These are phyloP conservation scores for Penicillium riverlandense DNA, from an alignment of 495 filamentous ascomycete species.

Conservation along the genomic window DNA sequence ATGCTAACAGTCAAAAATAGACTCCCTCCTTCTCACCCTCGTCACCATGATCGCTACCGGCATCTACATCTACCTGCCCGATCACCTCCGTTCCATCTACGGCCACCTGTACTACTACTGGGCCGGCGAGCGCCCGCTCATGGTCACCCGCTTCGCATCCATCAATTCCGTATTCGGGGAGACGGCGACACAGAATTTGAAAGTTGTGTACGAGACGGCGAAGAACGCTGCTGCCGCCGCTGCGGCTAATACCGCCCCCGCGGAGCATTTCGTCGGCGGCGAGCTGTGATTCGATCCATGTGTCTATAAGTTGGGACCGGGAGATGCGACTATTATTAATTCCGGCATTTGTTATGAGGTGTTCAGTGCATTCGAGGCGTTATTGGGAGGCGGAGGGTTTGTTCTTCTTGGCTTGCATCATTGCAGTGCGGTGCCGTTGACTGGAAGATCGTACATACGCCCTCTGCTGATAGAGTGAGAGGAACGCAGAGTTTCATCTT, in stretches of 20 bases:
- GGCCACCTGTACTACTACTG: conserved; percentile 91
- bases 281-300: conserved; percentile 24
- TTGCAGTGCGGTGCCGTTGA: neutral
- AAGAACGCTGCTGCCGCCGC: conserved; percentile 27
- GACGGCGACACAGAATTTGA: conserved; percentile 24
- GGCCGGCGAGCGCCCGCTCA: conserved; percentile 58
- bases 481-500: neutral
- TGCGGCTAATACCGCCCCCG: conserved; percentile 20
- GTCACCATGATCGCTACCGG: conserved; percentile 78
- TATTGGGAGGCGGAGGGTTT: neutral
- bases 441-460: too few relatives aligned
- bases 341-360: neutral
- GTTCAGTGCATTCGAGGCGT: conserved; percentile 8
- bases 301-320: neutral
- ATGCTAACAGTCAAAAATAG: conserved; percentile 33
- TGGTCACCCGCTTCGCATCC: conserved; percentile 24
- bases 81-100: conserved; percentile 73
- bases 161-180: conserved; percentile 34
- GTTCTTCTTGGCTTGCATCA: conserved; percentile 3
- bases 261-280: conserved; percentile 15
- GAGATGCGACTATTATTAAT: too few relatives aligned
- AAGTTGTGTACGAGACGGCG: conserved; percentile 36
- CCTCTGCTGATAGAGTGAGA: neutral
- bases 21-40: conserved; percentile 85
- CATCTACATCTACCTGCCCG: conserved; percentile 82